Conservation (phyloP, 2,329 filamentous ascomycete genomes). For the Metarhizium anisopliae region DNA sequence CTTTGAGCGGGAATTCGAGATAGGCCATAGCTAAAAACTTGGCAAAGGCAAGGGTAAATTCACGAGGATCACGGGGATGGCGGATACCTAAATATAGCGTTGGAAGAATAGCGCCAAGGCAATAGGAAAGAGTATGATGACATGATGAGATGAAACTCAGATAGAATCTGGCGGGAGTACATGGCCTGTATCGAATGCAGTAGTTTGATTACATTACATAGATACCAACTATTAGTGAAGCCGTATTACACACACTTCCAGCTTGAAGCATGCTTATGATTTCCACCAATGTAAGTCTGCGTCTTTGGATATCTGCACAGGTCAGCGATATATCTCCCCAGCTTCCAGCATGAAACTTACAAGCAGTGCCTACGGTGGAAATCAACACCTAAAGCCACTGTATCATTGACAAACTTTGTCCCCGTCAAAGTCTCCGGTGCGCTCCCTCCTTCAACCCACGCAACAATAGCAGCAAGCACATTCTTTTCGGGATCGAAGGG, state of each 20-base stretch:
- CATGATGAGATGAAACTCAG: no score
- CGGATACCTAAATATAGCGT: no score
- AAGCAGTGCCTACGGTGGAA: neutral
- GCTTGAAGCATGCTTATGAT: neutral
- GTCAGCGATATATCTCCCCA: neutral
- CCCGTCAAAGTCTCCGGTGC: constrained; percentile 31
- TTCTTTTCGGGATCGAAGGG: constrained; percentile 29
- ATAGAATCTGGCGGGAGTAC: no score
- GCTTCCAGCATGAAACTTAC: neutral
- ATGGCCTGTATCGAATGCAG: no score
- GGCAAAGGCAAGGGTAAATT: no score
- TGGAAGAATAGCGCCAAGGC: no score
- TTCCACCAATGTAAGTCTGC: neutral
- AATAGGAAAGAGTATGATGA: no score
- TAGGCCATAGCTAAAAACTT: no score
- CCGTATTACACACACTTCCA: neutral
- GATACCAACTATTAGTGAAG: neutral
- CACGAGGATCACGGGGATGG: no score
- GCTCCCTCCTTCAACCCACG: constrained; percentile 35
- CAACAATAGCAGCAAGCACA: constrained; percentile 35
- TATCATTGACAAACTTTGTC: constrained; percentile 21
- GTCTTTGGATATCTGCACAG: neutral
- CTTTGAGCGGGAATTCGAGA: no score
- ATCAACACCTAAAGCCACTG: neutral
- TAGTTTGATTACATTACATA: neutral